phyloP scores from a whole-genome alignment of 2,329 filamentous ascomycete species.

The Fusarium sp. region DNA sequence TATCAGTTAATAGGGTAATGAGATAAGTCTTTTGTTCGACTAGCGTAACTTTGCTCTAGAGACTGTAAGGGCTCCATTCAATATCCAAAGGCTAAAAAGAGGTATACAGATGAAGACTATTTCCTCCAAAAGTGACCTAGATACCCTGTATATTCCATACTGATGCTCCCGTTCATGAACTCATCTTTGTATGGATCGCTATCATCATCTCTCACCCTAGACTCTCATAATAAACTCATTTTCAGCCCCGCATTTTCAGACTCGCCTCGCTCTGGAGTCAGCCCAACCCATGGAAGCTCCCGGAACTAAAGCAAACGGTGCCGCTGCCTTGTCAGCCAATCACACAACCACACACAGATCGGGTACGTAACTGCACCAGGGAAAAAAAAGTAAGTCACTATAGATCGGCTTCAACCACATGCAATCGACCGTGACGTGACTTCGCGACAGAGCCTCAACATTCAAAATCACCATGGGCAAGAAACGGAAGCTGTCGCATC shows the following conservation, averaged over 20 bases:
- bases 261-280: conserved; percentile 29
- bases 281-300: conserved; percentile 39
- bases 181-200: neutral
- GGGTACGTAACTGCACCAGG: conserved; percentile 11
- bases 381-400: conserved; percentile 8
- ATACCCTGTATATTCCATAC: too few species aligned
- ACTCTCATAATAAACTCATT: conserved; percentile 5
- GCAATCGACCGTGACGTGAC: conserved; percentile 21
- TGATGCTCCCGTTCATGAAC: neutral
- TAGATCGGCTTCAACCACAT: conserved; percentile 17
- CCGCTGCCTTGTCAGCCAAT: conserved; percentile 34
- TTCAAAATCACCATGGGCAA: conserved; percentile 52
- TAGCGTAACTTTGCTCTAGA: too few species aligned
- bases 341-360: conserved; percentile 18
- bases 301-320: conserved; percentile 46
- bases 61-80: too few species aligned
- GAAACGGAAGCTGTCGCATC: conserved; percentile 58
- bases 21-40: too few species aligned
- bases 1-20: too few species aligned
- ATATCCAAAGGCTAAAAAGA: too few species aligned
- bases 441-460: conserved; percentile 15
- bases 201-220: conserved; percentile 23
- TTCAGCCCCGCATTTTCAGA: conserved; percentile 41
- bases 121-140: too few species aligned
- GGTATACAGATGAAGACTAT: too few species aligned